phyloP scores from a whole-genome alignment of 768 basidiomycete species.

The Tricholoma furcatifolium region DNA sequence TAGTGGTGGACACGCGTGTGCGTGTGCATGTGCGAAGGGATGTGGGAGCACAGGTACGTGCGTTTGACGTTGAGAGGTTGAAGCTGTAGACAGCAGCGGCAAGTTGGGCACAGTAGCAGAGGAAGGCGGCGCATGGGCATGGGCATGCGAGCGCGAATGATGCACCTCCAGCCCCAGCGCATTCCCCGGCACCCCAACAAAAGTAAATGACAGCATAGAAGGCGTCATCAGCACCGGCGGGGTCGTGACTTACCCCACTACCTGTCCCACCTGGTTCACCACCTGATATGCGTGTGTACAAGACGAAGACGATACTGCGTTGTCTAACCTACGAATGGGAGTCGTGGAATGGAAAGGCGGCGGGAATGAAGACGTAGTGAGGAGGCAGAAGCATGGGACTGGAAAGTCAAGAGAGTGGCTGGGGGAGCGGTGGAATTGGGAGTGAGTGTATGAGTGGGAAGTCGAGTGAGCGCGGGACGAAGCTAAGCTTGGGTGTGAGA shows the following conservation, averaged over 20 bases:
- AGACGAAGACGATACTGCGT: conserved; percentile 35
- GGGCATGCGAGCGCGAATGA: too few relatives aligned
- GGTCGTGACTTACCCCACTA: conserved; percentile 43
- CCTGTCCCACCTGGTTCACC: conserved; percentile 27
- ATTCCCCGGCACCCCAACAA: conserved; percentile 43
- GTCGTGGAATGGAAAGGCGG: conserved; percentile 12
- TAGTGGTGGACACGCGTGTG: not conserved
- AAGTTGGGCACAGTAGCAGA: too few relatives aligned
- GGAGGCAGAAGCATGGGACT: conserved; percentile 73
- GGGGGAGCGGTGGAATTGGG: conserved; percentile 25
- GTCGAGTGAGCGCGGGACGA: not conserved
- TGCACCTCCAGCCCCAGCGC: too few relatives aligned
- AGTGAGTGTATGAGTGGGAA: conserved; percentile 14
- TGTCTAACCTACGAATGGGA: conserved; percentile 22
- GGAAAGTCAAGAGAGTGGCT: conserved; percentile 55
- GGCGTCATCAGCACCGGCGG: conserved; percentile 95
- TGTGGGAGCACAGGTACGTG: too few relatives aligned
- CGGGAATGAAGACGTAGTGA: conserved; percentile 35
- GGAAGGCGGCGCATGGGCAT: too few relatives aligned
- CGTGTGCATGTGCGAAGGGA: conserved; percentile 2
- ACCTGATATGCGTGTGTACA: conserved; percentile 24
- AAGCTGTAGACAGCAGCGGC: too few relatives aligned
- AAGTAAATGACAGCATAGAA: conserved; percentile 93
- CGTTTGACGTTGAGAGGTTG: too few relatives aligned
- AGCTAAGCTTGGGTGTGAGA: not conserved